Base-by-base conservation (phyloP, 305 asterid species). In the Lippia alba region DNA sequence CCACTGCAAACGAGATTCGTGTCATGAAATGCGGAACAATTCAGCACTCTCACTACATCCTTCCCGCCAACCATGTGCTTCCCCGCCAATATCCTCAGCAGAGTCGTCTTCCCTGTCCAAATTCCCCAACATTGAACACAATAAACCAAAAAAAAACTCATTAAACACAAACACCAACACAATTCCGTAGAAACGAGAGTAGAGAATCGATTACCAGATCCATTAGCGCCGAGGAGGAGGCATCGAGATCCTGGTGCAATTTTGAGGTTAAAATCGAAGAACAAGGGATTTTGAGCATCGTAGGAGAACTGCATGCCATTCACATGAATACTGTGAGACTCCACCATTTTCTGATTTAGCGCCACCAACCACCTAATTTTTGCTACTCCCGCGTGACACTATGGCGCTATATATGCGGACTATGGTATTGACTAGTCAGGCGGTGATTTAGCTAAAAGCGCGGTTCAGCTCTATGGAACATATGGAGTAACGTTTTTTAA, bases 201-300 rank as follows among this genome's bases (percentile, higher is more conserved):
- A 18, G 56, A 20, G 8, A 60, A 32, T 58, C 0, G 71, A 61
- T 24, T 62, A 94, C 99, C 99, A 40, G 99, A 91, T 83, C 99
- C 99, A 74, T 94, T 94, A 64, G 99, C 96, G 80, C 97, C 99
- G 72, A 94, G 83, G 64, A 94, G 97, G 66, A 94, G 97, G 77
- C 97, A 86, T 32, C 97, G 95, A 61, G 99, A 90, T 78, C 89
- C 86, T 20, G 96, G 87, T 24, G 86, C 75, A 64, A 91, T 75
- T 8, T 83, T 74, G 80, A 94, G 79, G 71, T 57, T 79, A 75
- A 91, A 91, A 55, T 91, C 89, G 75, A 91, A 85, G 83, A 88
- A 94, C 24, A 94, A 18, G 17, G 96, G 95, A 56, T 83, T 40
- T 61, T 76, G 81, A 62, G 66, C 61, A 55, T 94, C 96, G 75